phyloP scores from a whole-genome alignment of 306 rosid genomes.

The Clitoria ternatea region DNA sequence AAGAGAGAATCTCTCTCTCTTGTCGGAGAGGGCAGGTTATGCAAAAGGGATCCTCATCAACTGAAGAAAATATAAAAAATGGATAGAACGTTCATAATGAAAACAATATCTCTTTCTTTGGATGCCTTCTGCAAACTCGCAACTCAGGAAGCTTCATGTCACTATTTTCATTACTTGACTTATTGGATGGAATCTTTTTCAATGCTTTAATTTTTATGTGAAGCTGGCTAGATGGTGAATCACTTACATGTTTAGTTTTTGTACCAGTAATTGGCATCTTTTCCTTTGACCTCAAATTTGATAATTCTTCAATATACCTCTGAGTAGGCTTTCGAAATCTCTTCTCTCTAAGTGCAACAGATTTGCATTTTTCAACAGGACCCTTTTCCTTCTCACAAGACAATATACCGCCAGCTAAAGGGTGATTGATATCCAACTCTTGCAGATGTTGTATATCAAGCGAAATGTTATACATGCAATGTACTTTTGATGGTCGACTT shows the following conservation, averaged over 20 bases:
- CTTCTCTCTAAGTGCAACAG: constrained; percentile 51
- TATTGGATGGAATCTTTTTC: constrained; percentile 43
- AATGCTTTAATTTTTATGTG: constrained; percentile 33
- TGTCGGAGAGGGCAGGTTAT: background rate
- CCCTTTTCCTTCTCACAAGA: constrained; percentile 41
- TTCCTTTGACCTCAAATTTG: constrained; percentile 46
- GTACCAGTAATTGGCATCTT: constrained; percentile 36
- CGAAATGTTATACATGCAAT: constrained; percentile 39
- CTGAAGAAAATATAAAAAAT: constrained; percentile 15
- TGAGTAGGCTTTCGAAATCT: constrained; percentile 74
- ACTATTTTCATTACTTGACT: constrained; percentile 38
- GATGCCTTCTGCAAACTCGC: constrained; percentile 39
- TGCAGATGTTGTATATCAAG: constrained; percentile 35
- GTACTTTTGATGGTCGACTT: constrained; percentile 45
- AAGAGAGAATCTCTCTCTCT: background rate
- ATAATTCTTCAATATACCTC: constrained; percentile 75
- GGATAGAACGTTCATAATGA: background rate
- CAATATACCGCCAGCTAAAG: constrained; percentile 34
- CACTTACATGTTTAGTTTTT: constrained; percentile 30
- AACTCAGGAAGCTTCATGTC: constrained; percentile 43
- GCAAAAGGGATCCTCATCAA: background rate
- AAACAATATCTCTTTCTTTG: constrained; percentile 53
- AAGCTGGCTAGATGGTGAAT: constrained; percentile 36
- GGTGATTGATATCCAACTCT: constrained; percentile 37
- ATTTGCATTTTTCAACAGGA: constrained; percentile 37